A percentile compares a stretch with the other conserved stretches of the same genome.
Conservation (phyloP, 2,329 filamentous ascomycete genomes). For the Leptographium galeiforme region DNA sequence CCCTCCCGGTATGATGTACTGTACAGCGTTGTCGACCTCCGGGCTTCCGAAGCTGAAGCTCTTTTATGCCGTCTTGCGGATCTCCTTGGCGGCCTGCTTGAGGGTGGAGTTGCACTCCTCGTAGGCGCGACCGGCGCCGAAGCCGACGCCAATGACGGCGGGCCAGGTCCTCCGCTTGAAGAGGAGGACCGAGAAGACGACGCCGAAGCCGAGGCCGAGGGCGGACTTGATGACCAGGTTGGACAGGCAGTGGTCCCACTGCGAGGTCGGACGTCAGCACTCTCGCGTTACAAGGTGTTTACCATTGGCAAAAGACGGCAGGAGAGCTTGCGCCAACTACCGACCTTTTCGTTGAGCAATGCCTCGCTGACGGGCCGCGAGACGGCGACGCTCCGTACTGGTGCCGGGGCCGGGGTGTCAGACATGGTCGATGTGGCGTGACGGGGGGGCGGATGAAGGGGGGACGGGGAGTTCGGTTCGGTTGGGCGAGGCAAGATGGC, state of each 20-base stretch:
- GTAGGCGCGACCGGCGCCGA: constrained; percentile 91
- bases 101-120: constrained; percentile 89
- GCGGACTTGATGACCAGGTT: constrained; percentile 94
- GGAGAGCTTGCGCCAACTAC: background rate
- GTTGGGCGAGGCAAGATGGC: background rate
- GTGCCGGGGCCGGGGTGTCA: constrained; percentile 38
- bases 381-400: constrained; percentile 48
- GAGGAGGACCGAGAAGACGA: constrained; percentile 94
- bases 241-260: constrained; percentile 99
- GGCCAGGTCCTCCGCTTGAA: constrained; percentile 99
- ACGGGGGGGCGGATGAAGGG: background rate
- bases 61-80: constrained; percentile 37
- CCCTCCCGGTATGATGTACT: no score
- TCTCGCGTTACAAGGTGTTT: no score
- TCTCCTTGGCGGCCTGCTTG: constrained; percentile 45
- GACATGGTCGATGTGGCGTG: constrained; percentile 30
- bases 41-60: no score
- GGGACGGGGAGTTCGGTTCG: background rate
- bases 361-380: constrained; percentile 91
- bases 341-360: constrained; percentile 97
- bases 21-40: background rate
- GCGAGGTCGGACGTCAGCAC: background rate
- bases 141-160: constrained; percentile 85
- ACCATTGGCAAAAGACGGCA: no score
- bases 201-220: constrained; percentile 89